Conservation (phyloP, 345 rosid genomes). For the Clausena lansium region DNA sequence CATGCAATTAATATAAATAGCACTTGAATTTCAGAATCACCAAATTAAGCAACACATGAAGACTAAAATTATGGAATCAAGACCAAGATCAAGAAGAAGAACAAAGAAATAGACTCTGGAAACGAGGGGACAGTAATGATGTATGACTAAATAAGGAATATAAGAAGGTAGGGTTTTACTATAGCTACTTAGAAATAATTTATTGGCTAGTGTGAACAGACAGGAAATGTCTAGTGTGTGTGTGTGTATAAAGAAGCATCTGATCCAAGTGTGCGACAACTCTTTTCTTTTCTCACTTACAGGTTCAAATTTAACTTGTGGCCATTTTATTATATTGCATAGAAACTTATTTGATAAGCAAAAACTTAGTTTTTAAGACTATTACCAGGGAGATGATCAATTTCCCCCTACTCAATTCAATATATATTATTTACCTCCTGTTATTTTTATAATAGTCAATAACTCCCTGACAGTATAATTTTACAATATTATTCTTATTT, state of each 20-base stretch:
- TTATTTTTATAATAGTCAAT: no score
- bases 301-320: neutral
- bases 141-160: neutral
- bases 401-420: no score
- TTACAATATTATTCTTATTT: no score
- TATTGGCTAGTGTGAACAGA: neutral
- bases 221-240: neutral
- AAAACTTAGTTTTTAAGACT: neutral
- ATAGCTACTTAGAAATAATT: neutral
- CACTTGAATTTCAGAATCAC: neutral
- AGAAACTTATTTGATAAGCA: no score
- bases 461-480: no score
- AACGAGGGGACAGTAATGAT: neutral
- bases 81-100: neutral
- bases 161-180: slow-evolving; percentile 1
- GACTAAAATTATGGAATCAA: neutral
- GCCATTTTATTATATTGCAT: neutral
- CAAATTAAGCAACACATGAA: neutral
- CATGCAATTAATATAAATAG: neutral
- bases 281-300: neutral
- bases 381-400: no score
- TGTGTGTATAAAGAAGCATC: neutral
- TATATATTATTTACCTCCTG: no score
- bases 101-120: neutral
- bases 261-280: neutral